Evolutionary conservation across 208 protist genomes (phyloP), one percentile per base, ranked within the genome.

Genomic region (Leishmania amazonensis): DNA sequence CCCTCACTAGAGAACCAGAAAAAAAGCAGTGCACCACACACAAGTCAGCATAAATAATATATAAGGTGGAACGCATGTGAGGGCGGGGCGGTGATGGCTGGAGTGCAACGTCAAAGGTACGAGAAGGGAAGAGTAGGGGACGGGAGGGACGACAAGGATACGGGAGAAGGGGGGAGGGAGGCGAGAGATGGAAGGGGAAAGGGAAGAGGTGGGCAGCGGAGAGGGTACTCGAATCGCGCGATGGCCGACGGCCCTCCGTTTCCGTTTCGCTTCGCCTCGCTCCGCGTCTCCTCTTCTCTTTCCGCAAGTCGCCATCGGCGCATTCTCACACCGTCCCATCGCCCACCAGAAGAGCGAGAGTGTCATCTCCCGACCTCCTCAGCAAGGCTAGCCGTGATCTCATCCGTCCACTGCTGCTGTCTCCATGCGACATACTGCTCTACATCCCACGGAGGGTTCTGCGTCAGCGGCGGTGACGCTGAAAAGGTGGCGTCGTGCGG

Each of bases 391-490:
- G 19, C 24, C 28, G 28, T 21, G 6, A 11, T 28, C 51, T 35
- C 31, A 35, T 35, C 17, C 47, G n/a, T 28, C 35, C 65, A 42
- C 21, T 75, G 42, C 49, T 75, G 73, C 47, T 68, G 62, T 13
- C 54, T 75, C 80, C 53, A 75, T 35, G 57, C 64, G 1, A 58
- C 31, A 49, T 80, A 84, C 51, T 60, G 62, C 4, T 74, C 38
- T 24, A 76, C 51, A 38, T 76, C 58, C 81, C 75, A 80, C 53
- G 74, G 54, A 9, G 76, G 54, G 49, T 21, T 60, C 74, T 64
- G 47, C n/a, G 40, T 17, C 15, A 47, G 47, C 9, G 35, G 73
- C n/a, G 73, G 31, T 15, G 72, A 15, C 35, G 67, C 67, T 73
- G 67, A n/a, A 51, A n/a, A 8, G 15, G 24, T 45, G 47, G 45